phyloP scores from a whole-genome alignment of 768 basidiomycete genomes.

The Rhodotorula taiwanensis region DNA sequence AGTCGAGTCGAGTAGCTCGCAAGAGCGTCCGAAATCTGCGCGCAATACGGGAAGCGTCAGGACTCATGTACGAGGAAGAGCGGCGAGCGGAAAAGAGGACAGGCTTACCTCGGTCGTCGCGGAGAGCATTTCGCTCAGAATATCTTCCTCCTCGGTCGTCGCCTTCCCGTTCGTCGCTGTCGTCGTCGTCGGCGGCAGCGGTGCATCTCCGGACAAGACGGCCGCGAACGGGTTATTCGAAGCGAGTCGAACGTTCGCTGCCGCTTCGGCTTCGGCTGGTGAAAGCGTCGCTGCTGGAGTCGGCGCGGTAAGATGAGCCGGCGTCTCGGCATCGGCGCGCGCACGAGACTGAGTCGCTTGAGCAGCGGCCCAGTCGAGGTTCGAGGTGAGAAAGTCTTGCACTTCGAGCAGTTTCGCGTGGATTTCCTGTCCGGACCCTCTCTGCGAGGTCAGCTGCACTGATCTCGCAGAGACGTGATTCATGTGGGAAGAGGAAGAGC shows the following conservation, averaged over 20 bases:
- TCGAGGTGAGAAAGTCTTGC: conserved; percentile 11
- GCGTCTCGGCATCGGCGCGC: not conserved
- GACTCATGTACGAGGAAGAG: not conserved
- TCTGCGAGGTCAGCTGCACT: too few species aligned
- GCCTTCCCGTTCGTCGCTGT: not conserved
- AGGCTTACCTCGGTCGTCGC: conserved; percentile 23
- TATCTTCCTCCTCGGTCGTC: conserved; percentile 27
- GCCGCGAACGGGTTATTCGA: conserved; percentile 32
- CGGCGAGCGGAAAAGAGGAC: not conserved
- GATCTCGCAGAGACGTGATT: not conserved
- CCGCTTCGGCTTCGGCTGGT: too few species aligned
- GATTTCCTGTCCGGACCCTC: conserved; percentile 39
- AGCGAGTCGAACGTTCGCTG: not conserved
- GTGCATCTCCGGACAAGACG: not conserved
- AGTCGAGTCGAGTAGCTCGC: conserved; percentile 1
- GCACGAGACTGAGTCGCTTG: conserved; percentile 28
- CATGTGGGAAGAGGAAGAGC: too few species aligned
- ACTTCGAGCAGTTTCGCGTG: conserved; percentile 17
- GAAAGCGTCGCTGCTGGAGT: too few species aligned
- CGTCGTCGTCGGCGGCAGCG: not conserved
- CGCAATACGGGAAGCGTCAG: not conserved
- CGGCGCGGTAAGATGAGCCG: too few species aligned
- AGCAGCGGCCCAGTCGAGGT: conserved; percentile 32
- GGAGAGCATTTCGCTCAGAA: conserved; percentile 4
- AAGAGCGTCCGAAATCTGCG: conserved; percentile 29